Evolutionary conservation across 441 rosid genomes (phyloP).

Genomic region (Populus hybrid): DNA sequence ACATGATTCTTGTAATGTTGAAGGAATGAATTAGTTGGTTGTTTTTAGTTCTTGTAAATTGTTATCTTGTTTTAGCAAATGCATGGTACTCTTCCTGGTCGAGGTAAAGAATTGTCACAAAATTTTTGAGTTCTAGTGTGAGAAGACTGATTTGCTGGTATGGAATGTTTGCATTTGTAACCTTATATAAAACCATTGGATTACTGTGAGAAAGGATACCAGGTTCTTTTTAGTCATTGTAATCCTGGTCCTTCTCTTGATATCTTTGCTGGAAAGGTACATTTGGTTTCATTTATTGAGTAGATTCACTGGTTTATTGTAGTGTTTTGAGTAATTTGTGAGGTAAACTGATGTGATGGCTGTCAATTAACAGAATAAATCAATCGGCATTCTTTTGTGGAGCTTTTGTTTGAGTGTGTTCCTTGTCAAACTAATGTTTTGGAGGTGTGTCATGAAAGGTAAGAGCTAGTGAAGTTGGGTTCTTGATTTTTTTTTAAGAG

Average conservation of each 20-base stretch:
- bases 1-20: too few relatives aligned
- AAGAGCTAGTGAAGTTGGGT: constrained; percentile 15
- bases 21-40: too few relatives aligned
- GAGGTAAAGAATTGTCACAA: too few relatives aligned
- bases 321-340: background rate
- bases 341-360: constrained; percentile 9
- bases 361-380: constrained; percentile 46
- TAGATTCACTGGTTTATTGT: background rate
- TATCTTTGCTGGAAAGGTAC: background rate
- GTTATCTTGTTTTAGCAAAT: too few relatives aligned
- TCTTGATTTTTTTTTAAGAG: background rate
- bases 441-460: constrained; percentile 73
- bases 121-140: too few relatives aligned
- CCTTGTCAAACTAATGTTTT: constrained; percentile 36
- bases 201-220: too few relatives aligned
- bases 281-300: background rate
- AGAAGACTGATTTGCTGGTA: too few relatives aligned
- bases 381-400: constrained; percentile 39
- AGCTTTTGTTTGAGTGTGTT: constrained; percentile 47
- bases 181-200: too few relatives aligned
- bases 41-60: too few relatives aligned
- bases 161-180: too few relatives aligned
- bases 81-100: too few relatives aligned
- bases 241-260: background rate
- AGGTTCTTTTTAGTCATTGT: background rate